Evolutionary conservation across 768 basidiomycete species (phyloP).

Genomic region (Lactarius psammicola): DNA sequence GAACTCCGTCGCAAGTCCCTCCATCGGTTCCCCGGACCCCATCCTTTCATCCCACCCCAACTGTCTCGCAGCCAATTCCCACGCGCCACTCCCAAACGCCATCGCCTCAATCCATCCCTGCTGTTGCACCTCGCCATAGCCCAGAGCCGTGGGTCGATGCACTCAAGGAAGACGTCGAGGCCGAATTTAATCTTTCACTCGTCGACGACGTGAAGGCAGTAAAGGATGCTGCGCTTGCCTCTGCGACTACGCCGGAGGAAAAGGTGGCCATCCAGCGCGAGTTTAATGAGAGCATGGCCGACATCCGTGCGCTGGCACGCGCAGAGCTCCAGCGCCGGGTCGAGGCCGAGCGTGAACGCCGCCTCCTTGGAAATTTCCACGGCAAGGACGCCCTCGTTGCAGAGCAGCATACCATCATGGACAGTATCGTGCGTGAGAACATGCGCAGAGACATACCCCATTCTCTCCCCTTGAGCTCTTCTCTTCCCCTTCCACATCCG

Average conservation of each 20-base stretch:
- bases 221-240: constrained; percentile 14
- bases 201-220: constrained; percentile 23
- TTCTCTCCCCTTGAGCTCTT: not conserved
- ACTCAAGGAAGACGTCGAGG: constrained; percentile 25
- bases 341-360: constrained; percentile 25
- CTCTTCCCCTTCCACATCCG: not conserved
- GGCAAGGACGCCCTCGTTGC: constrained; percentile 25
- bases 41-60: constrained; percentile 14
- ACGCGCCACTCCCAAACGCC: constrained; percentile 15
- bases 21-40: constrained; percentile 12
- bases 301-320: constrained; percentile 23
- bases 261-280: constrained; percentile 17
- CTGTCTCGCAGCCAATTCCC: constrained; percentile 6
- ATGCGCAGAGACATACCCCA: not conserved
- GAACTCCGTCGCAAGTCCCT: constrained; percentile 8
- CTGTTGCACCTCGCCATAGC: not conserved
- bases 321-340: constrained; percentile 25
- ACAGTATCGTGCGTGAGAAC: constrained; percentile 18
- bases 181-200: constrained; percentile 21
- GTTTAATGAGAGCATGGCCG: constrained; percentile 24
- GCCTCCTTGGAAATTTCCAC: constrained; percentile 17
- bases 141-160: constrained; percentile 26
- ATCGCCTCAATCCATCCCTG: not conserved
- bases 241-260: constrained; percentile 13
- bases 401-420: constrained; percentile 23